Base-by-base conservation (phyloP, 305 asterid genomes). In the Andrographis paniculata region DNA sequence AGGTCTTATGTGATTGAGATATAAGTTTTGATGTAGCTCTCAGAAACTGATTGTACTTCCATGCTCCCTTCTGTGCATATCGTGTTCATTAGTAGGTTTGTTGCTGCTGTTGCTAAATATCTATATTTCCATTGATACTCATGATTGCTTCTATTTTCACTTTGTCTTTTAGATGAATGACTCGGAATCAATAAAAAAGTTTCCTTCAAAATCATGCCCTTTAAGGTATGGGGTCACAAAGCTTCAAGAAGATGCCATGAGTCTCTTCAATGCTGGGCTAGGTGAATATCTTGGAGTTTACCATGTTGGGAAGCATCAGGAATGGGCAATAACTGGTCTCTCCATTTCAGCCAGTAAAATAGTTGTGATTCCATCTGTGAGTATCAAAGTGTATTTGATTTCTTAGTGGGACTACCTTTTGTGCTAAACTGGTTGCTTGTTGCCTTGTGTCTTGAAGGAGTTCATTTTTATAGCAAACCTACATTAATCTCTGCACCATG, bases 241-340 rank as follows among this genome's bases (percentile, higher is more conserved):
- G 78, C 80, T 89, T 58, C 94, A 85, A 74, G 95, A 85, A 71
- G 95, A 89, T 66, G 76, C 95, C 56, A 59, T 74, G 46, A 70
- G 61, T 68, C 77, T 89, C 53, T 89, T 89, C 75, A 78, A 82
- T 62, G 78, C 86, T 20, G 95, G 77, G 33, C 63, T 89, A 37
- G 94, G 95, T 50, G 95, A 89, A 55, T 89, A 68, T 76, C 52
- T 76, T 72, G 91, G 93, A 40, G 41, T 58, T 35, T 60, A 48
- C 57, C 70, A 66, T 51, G 67, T 42, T 39, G 68, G 60, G 66
- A 71, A 73, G 61, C 65, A 52, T 16, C 73, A 59, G 17, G 80
- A 76, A 39, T 89, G 97, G 97, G 82, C 91, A 50, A 78, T 89
- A 64, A 82, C 93, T 54, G 87, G 87, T 59, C 93, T 89, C 59